phyloP scores from a whole-genome alignment of 371 early-diverging fungal genomes.

The Entomophthora muscae region DNA sequence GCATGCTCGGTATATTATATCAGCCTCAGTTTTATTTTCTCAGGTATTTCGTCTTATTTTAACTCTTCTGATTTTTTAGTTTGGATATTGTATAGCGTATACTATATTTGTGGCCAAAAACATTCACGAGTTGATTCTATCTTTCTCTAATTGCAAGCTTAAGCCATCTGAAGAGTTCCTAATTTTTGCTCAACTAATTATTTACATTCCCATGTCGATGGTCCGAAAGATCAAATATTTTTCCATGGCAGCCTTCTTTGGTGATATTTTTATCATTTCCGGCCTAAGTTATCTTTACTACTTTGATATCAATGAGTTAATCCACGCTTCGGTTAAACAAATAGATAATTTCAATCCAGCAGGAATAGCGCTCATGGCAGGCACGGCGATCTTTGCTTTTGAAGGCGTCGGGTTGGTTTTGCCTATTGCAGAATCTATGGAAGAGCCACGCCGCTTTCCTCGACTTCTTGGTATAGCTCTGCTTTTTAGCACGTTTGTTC shows the following conservation, averaged over 20 bases:
- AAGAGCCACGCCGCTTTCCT: slow-evolving; percentile 32
- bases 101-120: slow-evolving; percentile 74
- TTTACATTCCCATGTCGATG: slow-evolving; percentile 64
- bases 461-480: slow-evolving; percentile 34
- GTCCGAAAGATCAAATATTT: slow-evolving; percentile 75
- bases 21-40: slow-evolving; percentile 36
- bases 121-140: slow-evolving; percentile 40
- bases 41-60: background rate
- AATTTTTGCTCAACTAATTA: slow-evolving; percentile 19
- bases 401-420: slow-evolving; percentile 56
- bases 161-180: slow-evolving; percentile 17
- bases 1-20: slow-evolving; percentile 53
- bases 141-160: slow-evolving; percentile 31
- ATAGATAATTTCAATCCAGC: slow-evolving; percentile 29
- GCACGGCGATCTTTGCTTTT: slow-evolving; percentile 59
- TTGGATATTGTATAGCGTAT: slow-evolving; percentile 78
- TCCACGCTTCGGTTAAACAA: slow-evolving; percentile 29
- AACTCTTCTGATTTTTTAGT: slow-evolving; percentile 48
- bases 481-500: slow-evolving; percentile 30
- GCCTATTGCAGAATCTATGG: slow-evolving; percentile 34
- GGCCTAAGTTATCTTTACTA: slow-evolving; percentile 69
- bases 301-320: slow-evolving; percentile 47
- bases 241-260: slow-evolving; percentile 63
- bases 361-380: slow-evolving; percentile 47
- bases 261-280: slow-evolving; percentile 67